Conservation (phyloP, 345 rosid species). For the Acer negundo region DNA sequence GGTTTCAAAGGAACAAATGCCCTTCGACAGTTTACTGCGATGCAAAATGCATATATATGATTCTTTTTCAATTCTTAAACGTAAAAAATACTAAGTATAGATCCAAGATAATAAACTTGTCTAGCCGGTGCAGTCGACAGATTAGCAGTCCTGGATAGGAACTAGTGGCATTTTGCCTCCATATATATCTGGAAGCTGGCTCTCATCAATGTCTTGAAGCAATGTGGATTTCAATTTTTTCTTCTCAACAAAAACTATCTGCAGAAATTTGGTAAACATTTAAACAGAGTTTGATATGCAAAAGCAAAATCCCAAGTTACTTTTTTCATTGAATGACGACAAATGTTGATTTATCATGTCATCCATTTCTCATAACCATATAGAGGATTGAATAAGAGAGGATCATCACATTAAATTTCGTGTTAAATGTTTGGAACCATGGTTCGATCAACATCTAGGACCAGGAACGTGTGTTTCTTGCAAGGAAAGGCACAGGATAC, state of each 20-base stretch:
- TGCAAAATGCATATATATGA: background rate
- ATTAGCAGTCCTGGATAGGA: slow-evolving; percentile 63
- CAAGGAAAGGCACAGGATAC: slow-evolving; percentile 6
- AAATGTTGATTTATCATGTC: background rate
- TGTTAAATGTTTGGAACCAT: background rate
- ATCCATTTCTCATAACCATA: background rate
- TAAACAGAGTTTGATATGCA: background rate
- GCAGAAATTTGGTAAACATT: slow-evolving; percentile 16
- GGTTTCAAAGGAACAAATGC: background rate
- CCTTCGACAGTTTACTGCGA: background rate
- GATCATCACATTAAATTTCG: background rate
- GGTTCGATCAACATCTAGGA: background rate
- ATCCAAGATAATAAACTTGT: background rate
- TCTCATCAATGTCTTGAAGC: slow-evolving; percentile 72
- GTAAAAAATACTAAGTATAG: background rate
- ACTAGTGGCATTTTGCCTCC: slow-evolving; percentile 74
- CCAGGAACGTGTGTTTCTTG: background rate
- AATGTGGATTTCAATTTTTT: slow-evolving; percentile 62
- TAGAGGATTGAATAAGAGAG: too few species aligned
- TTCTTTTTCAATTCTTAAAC: background rate
- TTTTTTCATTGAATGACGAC: background rate
- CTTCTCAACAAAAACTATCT: slow-evolving; percentile 84
- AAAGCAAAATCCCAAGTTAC: background rate
- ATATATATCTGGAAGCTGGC: slow-evolving; percentile 72
- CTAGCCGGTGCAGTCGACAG: background rate